Evolutionary conservation across 208 protist species (phyloP), one percentile per base, ranked within the genome.

Genomic region (Trypanosoma boissoni): DNA sequence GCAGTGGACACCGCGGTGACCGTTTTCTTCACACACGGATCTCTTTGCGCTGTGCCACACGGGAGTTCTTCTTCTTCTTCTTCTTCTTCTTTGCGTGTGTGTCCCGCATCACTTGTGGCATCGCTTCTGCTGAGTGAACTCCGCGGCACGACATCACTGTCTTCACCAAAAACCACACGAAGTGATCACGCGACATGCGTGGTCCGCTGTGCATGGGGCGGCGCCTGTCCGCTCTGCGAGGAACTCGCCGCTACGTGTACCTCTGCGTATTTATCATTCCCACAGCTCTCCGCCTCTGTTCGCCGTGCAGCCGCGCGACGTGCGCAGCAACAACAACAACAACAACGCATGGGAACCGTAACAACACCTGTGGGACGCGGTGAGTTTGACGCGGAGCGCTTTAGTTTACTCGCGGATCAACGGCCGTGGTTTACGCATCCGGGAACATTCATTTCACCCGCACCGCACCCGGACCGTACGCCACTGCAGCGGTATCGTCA

Each of bases 191-290:
- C 43, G 3, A 14, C 26, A 9, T 64, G 45, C 2, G 64, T 72
- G 6, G 81, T 86, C 29, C 77, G 84, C 55, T 92, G 86, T 56
- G 78, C 73, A 0, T 92, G 86, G 86, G 86, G 86, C 14, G 72
- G 76, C 12, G 86, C 86, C 6, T 92, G 86, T 31, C 74, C 81
- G 12, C 62, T 83, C 29, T 92, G 86, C 27, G 81, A 89, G 53
- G 70, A 76, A 32, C 74, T 92, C 28, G 74, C 78, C 20, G 51
- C 67, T 0, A 55, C 74, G 10, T 78, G 24, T 52, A 86, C 44
- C 53, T 55, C 39, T 92, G 84, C 86, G 20, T 42, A 50, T 28
- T 59, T 92, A 1, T 23, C 43, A 34, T 88, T 89, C 60, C 86
- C 81, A 12, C 78, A 72, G 26, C 76, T 92, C 2, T 71, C 83